Evolutionary conservation across 768 basidiomycete genomes (phyloP), one percentile per base, ranked within the genome.

Genomic region (Lactifluus piperatus): DNA sequence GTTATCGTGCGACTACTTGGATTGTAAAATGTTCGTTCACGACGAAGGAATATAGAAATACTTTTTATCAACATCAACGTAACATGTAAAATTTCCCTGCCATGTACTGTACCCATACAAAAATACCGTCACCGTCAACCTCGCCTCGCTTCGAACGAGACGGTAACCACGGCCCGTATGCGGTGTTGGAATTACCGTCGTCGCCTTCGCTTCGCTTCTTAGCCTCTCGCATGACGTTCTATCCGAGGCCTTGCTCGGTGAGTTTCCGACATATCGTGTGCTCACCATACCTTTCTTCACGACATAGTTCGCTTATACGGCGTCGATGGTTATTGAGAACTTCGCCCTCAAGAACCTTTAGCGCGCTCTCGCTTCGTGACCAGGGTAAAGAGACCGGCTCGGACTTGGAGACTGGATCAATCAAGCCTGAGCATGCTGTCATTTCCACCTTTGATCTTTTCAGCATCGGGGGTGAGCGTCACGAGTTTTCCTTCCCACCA

Each of bases 371-470:
- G 2, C 32, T 5, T 41, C 6, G n/a, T 18, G 5, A 16, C 8
- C 44, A 9, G 24, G 26, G 24, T 22, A n/a, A 32, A 14, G 54
- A 24, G 14, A 9, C 41, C 18, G 22, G 41, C 20, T 47, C 54
- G 4, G 45, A 29, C 50, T 20, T 22, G 30, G 47, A 59, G 36
- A 30, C 34, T 16, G 56, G 27, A 13, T 53, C 36, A 48, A 56
- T 30, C 24, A 58, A 49, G 51, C 66, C 65, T 20, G 85, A 91
- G 53, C 91, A 94, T 76, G 93, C 93, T 5, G 93, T 94, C 63
- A 94, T 95, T 54, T 92, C 90, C 1, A 84, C 93, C 0, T 95
- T 94, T 68, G 94, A 97, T 71, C 76, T 95, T 53, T 94, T 95
- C 75, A 89, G 86, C 66, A 88, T 94, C 62, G 93, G 93, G 59